phyloP scores from a whole-genome alignment of 1,284 basidiomycete species.

The Laetiporus sulphureus region DNA sequence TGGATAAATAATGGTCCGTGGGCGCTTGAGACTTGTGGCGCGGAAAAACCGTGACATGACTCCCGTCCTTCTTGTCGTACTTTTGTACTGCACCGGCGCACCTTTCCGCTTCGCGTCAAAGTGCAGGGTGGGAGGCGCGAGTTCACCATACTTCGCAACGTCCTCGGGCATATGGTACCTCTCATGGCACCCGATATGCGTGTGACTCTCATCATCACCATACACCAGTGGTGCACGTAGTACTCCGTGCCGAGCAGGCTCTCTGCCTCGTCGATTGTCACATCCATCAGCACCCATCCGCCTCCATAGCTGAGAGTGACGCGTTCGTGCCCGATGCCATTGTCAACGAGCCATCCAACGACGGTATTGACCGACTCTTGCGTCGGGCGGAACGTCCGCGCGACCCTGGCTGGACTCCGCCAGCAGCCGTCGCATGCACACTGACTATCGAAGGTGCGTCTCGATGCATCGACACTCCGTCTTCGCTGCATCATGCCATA shows the following conservation, averaged over 20 bases:
- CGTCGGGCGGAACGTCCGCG: conserved; percentile 33
- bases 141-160: conserved; percentile 34
- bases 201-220: background rate
- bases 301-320: too few relatives aligned
- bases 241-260: conserved; percentile 35
- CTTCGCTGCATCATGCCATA: too few relatives aligned
- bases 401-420: too few relatives aligned
- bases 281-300: conserved; percentile 38
- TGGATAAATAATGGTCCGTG: too few relatives aligned
- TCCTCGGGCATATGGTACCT: conserved; percentile 36
- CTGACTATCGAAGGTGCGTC: too few relatives aligned
- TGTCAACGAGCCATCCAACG: conserved; percentile 30
- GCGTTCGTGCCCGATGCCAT: conserved; percentile 26
- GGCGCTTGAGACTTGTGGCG: too few relatives aligned
- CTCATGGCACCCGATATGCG: conserved; percentile 27
- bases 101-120: conserved; percentile 33
- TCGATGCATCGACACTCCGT: too few relatives aligned
- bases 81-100: too few relatives aligned
- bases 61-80: too few relatives aligned
- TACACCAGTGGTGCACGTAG: conserved; percentile 35
- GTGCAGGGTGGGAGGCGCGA: conserved; percentile 39
- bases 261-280: conserved; percentile 36
- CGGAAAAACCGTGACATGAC: too few relatives aligned
- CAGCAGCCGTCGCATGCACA: too few relatives aligned
- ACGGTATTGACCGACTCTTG: conserved; percentile 34